Percentiles rank a stretch among this genome's conserved stretches.
phyloP scores from a whole-genome alignment of 73 alveolate species.

The Uronychia setigera region DNA sequence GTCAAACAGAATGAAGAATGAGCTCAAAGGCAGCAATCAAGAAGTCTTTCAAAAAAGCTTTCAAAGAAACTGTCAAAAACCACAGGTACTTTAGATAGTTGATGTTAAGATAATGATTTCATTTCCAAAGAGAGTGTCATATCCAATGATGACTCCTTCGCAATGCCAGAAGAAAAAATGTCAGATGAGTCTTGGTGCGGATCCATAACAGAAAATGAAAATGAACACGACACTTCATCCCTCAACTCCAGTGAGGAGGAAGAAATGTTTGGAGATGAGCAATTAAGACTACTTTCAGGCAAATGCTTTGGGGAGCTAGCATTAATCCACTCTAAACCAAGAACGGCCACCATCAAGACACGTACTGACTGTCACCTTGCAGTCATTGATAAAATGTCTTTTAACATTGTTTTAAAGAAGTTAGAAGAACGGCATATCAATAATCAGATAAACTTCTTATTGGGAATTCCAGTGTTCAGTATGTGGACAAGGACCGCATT shows the following conservation, averaged over 20 bases:
- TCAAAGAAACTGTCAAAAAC: not conserved
- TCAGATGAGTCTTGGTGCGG: constrained; percentile 3
- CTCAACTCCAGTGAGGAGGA: not conserved
- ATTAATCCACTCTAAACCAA: constrained; percentile 51
- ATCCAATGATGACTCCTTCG: not conserved
- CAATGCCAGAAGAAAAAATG: not conserved
- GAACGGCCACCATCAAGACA: constrained; percentile 61
- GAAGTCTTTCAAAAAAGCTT: not conserved
- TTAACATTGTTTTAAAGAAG: constrained; percentile 38
- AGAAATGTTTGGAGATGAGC: not conserved
- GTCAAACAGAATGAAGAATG: too few relatives aligned
- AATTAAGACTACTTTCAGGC: constrained; percentile 5
- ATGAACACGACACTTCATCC: not conserved
- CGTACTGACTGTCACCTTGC: constrained; percentile 42
- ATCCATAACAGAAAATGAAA: not conserved
- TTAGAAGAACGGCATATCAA: constrained; percentile 34
- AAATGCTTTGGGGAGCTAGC: constrained; percentile 63
- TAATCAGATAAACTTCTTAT: constrained; percentile 35
- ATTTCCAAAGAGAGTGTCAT: not conserved
- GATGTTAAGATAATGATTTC: not conserved
- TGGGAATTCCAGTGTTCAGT: constrained; percentile 43
- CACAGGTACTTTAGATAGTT: too few relatives aligned
- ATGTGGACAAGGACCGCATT: constrained; percentile 43
- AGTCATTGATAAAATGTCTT: constrained; percentile 37
- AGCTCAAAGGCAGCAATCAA: too few relatives aligned